Conservation (phyloP, 2,329 filamentous ascomycete species). For the Ophioceras dolichostomum region DNA sequence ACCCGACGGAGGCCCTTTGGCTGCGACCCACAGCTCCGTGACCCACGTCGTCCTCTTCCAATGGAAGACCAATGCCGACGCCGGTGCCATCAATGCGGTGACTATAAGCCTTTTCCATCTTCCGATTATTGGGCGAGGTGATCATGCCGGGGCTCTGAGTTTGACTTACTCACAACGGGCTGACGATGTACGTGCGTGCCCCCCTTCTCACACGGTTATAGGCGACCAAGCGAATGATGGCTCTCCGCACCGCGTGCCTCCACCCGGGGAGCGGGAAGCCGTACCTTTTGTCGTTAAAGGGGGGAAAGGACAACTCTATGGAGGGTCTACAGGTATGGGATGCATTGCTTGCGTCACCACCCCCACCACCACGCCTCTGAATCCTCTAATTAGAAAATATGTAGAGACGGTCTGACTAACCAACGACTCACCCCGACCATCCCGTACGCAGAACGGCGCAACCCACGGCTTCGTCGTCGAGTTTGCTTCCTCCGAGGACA, state of each 20-base stretch:
- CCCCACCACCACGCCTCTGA: neutral
- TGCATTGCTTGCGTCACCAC: neutral
- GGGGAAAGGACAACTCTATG: constrained; percentile 47
- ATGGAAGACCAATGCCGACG: constrained; percentile 2
- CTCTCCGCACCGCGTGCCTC: constrained; percentile 42
- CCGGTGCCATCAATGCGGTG: constrained; percentile 2
- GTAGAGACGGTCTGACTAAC: neutral
- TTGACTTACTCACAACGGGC: neutral
- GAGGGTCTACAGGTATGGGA: constrained; percentile 53
- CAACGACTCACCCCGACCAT: neutral
- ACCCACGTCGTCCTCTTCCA: constrained; percentile 7
- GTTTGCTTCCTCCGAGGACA: constrained; percentile 49
- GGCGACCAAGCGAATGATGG: constrained; percentile 23
- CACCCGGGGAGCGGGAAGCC: constrained; percentile 43
- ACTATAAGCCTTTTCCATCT: too few relatives aligned
- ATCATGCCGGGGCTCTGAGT: constrained; percentile 2
- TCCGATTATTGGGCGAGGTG: too few relatives aligned
- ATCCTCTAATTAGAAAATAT: too few relatives aligned
- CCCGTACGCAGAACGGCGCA: constrained; percentile 45
- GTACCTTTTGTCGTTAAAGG: constrained; percentile 45
- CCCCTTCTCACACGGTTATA: too few relatives aligned
- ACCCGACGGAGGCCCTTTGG: too few relatives aligned
- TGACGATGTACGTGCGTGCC: neutral
- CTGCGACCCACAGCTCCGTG: too few relatives aligned
- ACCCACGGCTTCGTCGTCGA: constrained; percentile 56